phyloP scores from a whole-genome alignment of 192 early-diverging fungal genomes.

The Spizellomyces punctatus region DNA sequence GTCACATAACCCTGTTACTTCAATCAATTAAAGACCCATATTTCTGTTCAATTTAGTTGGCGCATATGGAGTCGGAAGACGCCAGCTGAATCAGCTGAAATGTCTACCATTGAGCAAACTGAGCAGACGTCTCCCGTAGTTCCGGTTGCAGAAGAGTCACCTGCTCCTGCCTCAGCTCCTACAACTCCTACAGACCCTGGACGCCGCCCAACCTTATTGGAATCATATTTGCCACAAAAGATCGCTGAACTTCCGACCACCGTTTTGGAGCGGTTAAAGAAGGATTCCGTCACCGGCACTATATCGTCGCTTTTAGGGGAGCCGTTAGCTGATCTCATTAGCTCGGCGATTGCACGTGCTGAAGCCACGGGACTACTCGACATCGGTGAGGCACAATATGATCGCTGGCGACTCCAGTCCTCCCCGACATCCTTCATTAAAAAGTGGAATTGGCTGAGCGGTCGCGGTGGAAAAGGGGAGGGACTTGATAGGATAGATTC shows the following conservation, averaged over 20 bases:
- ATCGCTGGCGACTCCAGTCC: constrained; percentile 13
- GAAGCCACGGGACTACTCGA: constrained; percentile 17
- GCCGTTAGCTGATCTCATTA: constrained; percentile 12
- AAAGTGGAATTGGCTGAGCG: constrained; percentile 14
- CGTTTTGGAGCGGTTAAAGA: constrained; percentile 11
- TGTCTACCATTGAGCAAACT: too few relatives aligned
- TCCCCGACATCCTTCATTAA: constrained; percentile 15
- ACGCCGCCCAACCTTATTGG: too few relatives aligned
- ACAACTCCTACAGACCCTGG: too few relatives aligned
- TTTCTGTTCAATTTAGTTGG: too few relatives aligned
- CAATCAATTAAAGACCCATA: too few relatives aligned
- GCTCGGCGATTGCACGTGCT: constrained; percentile 6
- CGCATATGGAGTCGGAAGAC: too few relatives aligned
- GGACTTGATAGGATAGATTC: constrained; percentile 7
- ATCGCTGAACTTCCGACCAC: constrained; percentile 8
- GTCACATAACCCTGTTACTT: too few relatives aligned
- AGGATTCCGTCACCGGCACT: constrained; percentile 16
- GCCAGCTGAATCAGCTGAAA: too few relatives aligned
- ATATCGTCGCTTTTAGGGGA: constrained; percentile 19
- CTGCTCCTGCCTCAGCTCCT: too few relatives aligned
- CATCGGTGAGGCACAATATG: neutral
- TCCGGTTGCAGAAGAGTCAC: too few relatives aligned
- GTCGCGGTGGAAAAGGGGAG: neutral
- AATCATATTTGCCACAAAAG: constrained; percentile 2
- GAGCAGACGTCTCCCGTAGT: too few relatives aligned